These are phyloP conservation scores for Termitomyces sp. DNA, from an alignment of 768 basidiomycete genomes.

Conservation along the genomic window DNA sequence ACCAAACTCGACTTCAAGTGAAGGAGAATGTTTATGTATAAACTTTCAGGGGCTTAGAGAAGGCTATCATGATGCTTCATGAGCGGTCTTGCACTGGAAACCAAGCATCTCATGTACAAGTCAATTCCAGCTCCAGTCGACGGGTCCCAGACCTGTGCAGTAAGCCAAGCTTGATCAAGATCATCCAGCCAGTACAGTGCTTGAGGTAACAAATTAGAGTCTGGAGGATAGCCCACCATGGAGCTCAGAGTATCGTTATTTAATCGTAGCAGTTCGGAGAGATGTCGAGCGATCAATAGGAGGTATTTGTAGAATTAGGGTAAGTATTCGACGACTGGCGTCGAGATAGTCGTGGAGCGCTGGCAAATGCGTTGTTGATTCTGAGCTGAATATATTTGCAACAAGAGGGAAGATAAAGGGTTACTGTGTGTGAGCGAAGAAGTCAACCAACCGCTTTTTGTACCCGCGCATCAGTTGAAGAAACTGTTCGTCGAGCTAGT, in stretches of 20 bases:
- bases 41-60: not conserved
- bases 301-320: slow-evolving; percentile 66
- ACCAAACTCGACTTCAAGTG: not conserved
- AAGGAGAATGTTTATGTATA: not conserved
- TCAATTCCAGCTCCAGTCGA: slow-evolving; percentile 27
- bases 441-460: slow-evolving; percentile 62
- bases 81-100: not conserved
- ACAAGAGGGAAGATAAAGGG: not conserved
- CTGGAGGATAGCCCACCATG: slow-evolving; percentile 55
- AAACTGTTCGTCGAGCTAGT: slow-evolving; percentile 61
- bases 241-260: slow-evolving; percentile 61
- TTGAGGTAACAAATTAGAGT: slow-evolving; percentile 36
- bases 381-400: slow-evolving; percentile 27
- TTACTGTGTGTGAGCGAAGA: slow-evolving; percentile 1
- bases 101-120: slow-evolving; percentile 14
- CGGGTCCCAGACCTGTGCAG: slow-evolving; percentile 66
- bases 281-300: slow-evolving; percentile 66
- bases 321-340: slow-evolving; percentile 48
- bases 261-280: slow-evolving; percentile 61
- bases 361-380: slow-evolving; percentile 44
- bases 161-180: slow-evolving; percentile 70
- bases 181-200: slow-evolving; percentile 66
- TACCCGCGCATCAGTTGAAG: slow-evolving; percentile 60
- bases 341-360: slow-evolving; percentile 57
- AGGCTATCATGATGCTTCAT: not conserved